Conservation (phyloP, 805 yeast species). For the Danielozyma ontarioensis region DNA sequence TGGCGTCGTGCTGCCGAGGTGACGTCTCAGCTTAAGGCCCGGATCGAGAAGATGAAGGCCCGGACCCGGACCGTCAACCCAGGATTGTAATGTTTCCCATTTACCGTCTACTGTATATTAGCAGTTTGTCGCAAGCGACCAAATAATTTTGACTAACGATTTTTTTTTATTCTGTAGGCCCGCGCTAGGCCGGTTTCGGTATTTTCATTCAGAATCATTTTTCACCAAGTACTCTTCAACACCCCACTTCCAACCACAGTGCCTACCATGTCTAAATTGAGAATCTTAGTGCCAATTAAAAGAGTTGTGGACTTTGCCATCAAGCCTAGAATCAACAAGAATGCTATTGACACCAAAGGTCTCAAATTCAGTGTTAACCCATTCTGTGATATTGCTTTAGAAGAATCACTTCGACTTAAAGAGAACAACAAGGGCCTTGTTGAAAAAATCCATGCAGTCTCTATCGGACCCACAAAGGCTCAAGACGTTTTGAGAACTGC, state of each 20-base stretch:
- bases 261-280: conserved; percentile 41
- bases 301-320: conserved; percentile 92
- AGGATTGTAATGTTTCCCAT: conserved; percentile 8
- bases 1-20: conserved; percentile 92
- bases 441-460: conserved; percentile 82
- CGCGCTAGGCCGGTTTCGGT: conserved; percentile 2
- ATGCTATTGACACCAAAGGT: conserved; percentile 84
- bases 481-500: conserved; percentile 87
- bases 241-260: not conserved
- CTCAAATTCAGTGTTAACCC: conserved; percentile 93
- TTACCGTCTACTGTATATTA: too few species aligned
- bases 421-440: conserved; percentile 63
- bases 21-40: conserved; percentile 75
- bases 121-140: too few species aligned
- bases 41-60: conserved; percentile 87
- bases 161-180: too few species aligned
- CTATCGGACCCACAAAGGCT: conserved; percentile 82
- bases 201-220: not conserved
- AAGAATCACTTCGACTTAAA: conserved; percentile 81
- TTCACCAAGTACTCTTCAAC: not conserved
- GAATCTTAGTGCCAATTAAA: conserved; percentile 89
- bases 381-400: conserved; percentile 96
- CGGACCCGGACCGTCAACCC: conserved; percentile 27
- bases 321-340: conserved; percentile 87
- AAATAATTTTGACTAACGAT: too few species aligned